phyloP scores from a whole-genome alignment of 2,329 filamentous ascomycete genomes.

The Corynespora cassiicola region DNA sequence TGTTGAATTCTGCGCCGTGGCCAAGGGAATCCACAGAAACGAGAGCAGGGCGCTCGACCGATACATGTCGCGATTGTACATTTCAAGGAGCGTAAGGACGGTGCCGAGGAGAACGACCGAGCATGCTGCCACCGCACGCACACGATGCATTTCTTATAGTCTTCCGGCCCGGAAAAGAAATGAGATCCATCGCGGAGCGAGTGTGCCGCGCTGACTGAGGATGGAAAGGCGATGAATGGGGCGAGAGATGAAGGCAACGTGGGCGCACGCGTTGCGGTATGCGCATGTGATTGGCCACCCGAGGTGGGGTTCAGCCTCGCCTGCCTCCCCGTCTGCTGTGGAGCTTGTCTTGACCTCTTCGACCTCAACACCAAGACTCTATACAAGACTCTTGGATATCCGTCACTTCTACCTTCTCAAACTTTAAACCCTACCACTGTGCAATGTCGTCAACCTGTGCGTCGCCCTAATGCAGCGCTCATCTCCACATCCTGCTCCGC shows the following conservation, averaged over 20 bases:
- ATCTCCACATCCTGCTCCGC: no score
- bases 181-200: slow-evolving; percentile 26
- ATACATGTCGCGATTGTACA: slow-evolving; percentile 27
- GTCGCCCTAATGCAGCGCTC: no score
- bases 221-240: slow-evolving; percentile 14
- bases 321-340: neutral
- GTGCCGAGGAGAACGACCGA: slow-evolving; percentile 22
- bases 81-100: slow-evolving; percentile 25
- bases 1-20: slow-evolving; percentile 17
- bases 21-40: slow-evolving; percentile 23
- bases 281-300: slow-evolving; percentile 1
- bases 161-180: slow-evolving; percentile 4
- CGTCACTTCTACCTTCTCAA: no score
- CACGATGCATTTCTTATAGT: slow-evolving; percentile 36
- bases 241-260: slow-evolving; percentile 7
- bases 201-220: slow-evolving; percentile 20
- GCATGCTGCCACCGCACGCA: slow-evolving; percentile 12
- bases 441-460: no score
- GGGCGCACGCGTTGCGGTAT: neutral
- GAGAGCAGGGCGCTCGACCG: slow-evolving; percentile 20
- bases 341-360: slow-evolving; percentile 2
- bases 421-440: no score
- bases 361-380: neutral
- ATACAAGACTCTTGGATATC: no score
- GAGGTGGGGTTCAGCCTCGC: neutral